Evolutionary conservation across 2,329 filamentous ascomycete genomes (phyloP).

Genomic region (Xylaria sp.): DNA sequence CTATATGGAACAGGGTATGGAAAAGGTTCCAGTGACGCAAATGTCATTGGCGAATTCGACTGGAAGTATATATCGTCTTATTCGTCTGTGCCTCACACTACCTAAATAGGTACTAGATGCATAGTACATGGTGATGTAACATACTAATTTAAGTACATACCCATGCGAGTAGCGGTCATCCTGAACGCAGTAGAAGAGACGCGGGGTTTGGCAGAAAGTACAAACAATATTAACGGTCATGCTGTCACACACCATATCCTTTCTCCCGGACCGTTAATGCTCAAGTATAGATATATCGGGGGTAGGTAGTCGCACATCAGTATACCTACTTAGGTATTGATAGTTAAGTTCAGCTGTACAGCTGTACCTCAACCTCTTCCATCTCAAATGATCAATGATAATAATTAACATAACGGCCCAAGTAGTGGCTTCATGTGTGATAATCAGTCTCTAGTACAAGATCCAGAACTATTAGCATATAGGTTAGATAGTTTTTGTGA

Average conservation of each 20-base stretch:
- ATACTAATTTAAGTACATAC: too few relatives aligned
- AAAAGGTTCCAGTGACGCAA: constrained; percentile 11
- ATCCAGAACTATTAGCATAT: not conserved
- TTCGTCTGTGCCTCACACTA: not conserved
- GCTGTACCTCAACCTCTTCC: constrained; percentile 3
- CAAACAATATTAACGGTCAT: not conserved
- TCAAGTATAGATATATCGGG: constrained; percentile 8
- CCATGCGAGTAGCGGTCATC: not conserved
- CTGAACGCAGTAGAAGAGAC: not conserved
- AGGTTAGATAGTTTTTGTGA: not conserved
- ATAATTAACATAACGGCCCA: not conserved
- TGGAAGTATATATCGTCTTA: not conserved
- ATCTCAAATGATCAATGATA: constrained; percentile 8
- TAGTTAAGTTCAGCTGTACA: constrained; percentile 4
- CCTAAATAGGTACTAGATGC: too few relatives aligned
- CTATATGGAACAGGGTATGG: constrained; percentile 1
- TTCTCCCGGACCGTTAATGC: not conserved
- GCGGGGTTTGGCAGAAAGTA: not conserved
- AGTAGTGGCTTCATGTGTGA: not conserved
- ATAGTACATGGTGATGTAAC: too few relatives aligned
- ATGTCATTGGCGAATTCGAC: constrained; percentile 12
- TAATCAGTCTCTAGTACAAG: not conserved
- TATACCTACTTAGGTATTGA: too few relatives aligned
- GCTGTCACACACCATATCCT: not conserved
- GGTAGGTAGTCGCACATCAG: not conserved